These are phyloP conservation scores for Phallus indusiatus DNA, from an alignment of 768 basidiomycete genomes.

Conservation along the genomic window DNA sequence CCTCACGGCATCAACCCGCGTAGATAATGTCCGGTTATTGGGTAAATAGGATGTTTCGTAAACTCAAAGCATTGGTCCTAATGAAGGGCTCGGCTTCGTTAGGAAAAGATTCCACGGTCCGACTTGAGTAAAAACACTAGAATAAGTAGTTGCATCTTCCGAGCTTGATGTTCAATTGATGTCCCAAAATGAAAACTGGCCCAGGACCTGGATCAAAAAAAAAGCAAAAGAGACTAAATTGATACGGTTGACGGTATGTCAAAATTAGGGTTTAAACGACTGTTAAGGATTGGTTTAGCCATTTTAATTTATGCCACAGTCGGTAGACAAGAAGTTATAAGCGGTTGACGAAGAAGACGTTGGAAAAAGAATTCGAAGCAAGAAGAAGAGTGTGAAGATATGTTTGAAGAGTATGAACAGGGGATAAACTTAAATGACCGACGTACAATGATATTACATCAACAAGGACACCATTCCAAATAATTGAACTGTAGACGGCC, in stretches of 20 bases:
- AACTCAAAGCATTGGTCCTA: no score
- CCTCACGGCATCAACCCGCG: no score
- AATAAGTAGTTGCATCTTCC: background rate
- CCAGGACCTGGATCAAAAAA: no score
- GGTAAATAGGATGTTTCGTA: no score
- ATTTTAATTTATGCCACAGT: background rate
- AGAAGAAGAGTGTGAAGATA: background rate
- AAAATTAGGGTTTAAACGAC: background rate
- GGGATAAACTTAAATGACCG: no score
- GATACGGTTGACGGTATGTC: background rate
- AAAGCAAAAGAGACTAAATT: no score
- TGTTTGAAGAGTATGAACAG: no score
- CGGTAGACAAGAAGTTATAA: background rate
- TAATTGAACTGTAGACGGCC: no score
- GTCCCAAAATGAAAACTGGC: no score
- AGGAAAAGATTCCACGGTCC: background rate
- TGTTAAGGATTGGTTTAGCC: background rate
- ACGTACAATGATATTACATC: no score
- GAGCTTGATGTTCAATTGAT: background rate
- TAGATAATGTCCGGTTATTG: no score
- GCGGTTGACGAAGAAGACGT: background rate
- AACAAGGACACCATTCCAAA: no score
- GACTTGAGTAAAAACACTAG: background rate
- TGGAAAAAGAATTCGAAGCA: background rate
- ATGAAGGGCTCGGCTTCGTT: background rate